Conservation (phyloP, 495 filamentous ascomycete genomes). For the Alectoria sarmentosa region DNA sequence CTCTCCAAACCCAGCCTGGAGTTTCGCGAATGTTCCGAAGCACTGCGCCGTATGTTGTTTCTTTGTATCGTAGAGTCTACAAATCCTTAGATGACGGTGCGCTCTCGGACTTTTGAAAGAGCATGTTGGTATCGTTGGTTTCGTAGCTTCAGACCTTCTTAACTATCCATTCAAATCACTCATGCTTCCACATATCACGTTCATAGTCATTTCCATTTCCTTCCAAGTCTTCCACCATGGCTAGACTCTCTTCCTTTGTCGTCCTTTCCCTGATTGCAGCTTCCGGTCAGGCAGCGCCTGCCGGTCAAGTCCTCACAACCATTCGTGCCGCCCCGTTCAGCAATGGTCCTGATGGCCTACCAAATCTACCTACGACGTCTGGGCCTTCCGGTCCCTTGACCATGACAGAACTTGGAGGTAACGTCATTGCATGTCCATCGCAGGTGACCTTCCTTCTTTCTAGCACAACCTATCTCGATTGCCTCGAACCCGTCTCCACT, state of each 20-base stretch:
- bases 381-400: constrained; percentile 1
- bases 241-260: not conserved
- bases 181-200: not conserved
- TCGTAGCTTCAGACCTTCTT: not conserved
- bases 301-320: not conserved
- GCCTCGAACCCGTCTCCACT: not conserved
- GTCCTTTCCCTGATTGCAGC: not conserved
- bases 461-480: not conserved
- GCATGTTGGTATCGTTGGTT: not conserved
- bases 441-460: not conserved
- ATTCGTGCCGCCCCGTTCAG: not conserved
- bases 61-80: not conserved
- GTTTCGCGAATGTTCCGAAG: not conserved
- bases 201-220: not conserved
- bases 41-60: not conserved
- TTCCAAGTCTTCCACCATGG: not conserved
- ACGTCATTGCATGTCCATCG: not conserved
- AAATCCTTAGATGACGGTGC: not conserved
- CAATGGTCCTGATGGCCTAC: not conserved
- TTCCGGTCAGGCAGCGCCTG: not conserved
- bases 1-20: not conserved
- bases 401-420: not conserved
- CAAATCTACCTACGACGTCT: not conserved
- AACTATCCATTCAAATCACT: not conserved
- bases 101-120: not conserved